A percentile compares a stretch with the other conserved stretches of the same genome.
Evolutionary conservation across 495 filamentous ascomycete species (phyloP).

Genomic region (Daldinia vernicosa): DNA sequence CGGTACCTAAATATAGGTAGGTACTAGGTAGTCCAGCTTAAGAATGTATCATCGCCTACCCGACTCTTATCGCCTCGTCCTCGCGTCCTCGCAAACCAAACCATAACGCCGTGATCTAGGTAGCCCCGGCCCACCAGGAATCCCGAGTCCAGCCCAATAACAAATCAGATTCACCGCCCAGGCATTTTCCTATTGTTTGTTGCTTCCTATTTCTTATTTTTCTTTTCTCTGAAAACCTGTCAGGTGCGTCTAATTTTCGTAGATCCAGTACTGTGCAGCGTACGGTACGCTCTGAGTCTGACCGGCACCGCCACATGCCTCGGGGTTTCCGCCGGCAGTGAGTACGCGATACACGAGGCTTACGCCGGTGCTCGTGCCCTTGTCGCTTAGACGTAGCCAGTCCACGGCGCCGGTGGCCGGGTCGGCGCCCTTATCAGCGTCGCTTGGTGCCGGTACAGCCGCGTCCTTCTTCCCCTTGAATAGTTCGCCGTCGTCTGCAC

Average conservation of each 20-base stretch:
- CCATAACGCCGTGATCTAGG: neutral
- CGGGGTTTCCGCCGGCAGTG: constrained; percentile 69
- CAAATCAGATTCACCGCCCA: neutral
- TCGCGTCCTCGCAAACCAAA: neutral
- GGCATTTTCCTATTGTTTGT: neutral
- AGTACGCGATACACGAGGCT: constrained; percentile 71
- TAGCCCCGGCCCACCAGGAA: neutral
- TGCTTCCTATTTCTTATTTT: neutral
- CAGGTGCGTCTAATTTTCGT: constrained; percentile 41
- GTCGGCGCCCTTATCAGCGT: constrained; percentile 53
- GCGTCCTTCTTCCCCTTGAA: constrained; percentile 58
- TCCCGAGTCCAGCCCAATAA: neutral
- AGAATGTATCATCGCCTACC: neutral
- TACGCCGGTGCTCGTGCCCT: constrained; percentile 57
- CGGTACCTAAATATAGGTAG: no score
- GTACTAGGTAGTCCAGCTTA: neutral
- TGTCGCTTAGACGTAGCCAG: constrained; percentile 70
- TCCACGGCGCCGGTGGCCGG: constrained; percentile 62
- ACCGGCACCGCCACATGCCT: constrained; percentile 56
- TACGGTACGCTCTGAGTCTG: constrained; percentile 65
- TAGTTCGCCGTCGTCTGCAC: constrained; percentile 44
- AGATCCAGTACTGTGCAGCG: constrained; percentile 78
- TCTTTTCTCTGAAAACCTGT: neutral
- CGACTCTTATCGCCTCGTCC: neutral
- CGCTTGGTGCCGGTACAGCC: constrained; percentile 60